Evolutionary conservation across 2,329 filamentous ascomycete species (phyloP).

Genomic region (Dactylellina drechsleri): DNA sequence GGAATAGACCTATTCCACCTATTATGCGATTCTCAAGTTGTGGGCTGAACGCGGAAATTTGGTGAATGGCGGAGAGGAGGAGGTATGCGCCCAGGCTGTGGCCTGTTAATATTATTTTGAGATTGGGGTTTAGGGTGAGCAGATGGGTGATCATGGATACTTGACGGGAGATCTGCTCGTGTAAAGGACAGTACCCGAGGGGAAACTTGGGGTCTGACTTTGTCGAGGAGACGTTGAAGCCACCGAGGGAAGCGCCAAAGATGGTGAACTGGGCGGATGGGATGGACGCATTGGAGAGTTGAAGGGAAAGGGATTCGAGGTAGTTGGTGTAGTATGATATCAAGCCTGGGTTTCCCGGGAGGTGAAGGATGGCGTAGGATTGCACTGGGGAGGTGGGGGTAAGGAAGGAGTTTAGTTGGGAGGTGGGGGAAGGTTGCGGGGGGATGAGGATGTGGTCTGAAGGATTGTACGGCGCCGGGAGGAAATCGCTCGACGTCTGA

Average conservation of each 20-base stretch:
- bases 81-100: slow-evolving; percentile 81
- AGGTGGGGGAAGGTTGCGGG: slow-evolving; percentile 41
- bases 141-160: slow-evolving; percentile 36
- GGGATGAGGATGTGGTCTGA: slow-evolving; percentile 42
- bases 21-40: slow-evolving; percentile 59
- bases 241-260: slow-evolving; percentile 40
- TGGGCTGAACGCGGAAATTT: slow-evolving; percentile 19
- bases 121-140: slow-evolving; percentile 25
- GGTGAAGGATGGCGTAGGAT: slow-evolving; percentile 72
- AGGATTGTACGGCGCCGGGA: slow-evolving; percentile 17
- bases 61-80: slow-evolving; percentile 72
- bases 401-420: slow-evolving; percentile 39
- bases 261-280: slow-evolving; percentile 36
- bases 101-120: slow-evolving; percentile 69
- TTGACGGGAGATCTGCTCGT: slow-evolving; percentile 42
- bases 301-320: slow-evolving; percentile 67
- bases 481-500: slow-evolving; percentile 32
- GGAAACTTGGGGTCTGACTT: neutral
- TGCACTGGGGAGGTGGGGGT: slow-evolving; percentile 11
- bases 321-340: slow-evolving; percentile 78
- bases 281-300: slow-evolving; percentile 32
- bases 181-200: slow-evolving; percentile 14
- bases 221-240: slow-evolving; percentile 29
- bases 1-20: slow-evolving; percentile 74
- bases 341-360: slow-evolving; percentile 81